Conservation (phyloP, 2,329 filamentous ascomycete species). For the Trichoderma lentiforme region DNA sequence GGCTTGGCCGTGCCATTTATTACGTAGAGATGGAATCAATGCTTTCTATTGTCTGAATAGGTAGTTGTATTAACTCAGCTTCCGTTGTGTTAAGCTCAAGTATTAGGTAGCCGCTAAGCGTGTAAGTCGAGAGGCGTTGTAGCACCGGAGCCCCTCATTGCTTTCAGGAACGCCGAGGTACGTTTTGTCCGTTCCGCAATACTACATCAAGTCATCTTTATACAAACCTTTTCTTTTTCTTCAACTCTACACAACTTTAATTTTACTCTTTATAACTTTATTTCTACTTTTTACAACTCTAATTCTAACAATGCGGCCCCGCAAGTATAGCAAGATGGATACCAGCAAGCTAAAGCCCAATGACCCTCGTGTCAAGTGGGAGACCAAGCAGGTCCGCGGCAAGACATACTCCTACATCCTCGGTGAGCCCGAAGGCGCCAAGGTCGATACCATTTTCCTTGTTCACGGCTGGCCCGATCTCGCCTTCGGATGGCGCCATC, state of each 20-base stretch:
- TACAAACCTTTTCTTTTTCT: neutral
- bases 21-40: neutral
- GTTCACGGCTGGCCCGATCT: constrained; percentile 82
- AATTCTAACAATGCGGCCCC: neutral
- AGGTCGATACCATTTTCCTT: constrained; percentile 49
- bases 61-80: neutral
- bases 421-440: constrained; percentile 45
- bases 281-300: neutral
- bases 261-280: neutral
- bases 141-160: neutral
- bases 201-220: neutral
- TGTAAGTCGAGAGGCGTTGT: neutral
- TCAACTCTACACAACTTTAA: neutral
- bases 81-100: neutral
- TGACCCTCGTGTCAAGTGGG: constrained; percentile 64
- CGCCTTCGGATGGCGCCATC: constrained; percentile 81
- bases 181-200: neutral
- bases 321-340: constrained; percentile 38
- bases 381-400: constrained; percentile 62
- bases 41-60: neutral
- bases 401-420: constrained; percentile 67
- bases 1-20: neutral
- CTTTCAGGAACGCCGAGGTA: neutral
- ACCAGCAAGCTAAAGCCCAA: constrained; percentile 62
- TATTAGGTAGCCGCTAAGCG: neutral